These are phyloP conservation scores for Salvia hispanica DNA, from an alignment of 257 asterid species.

Conservation along the genomic window DNA sequence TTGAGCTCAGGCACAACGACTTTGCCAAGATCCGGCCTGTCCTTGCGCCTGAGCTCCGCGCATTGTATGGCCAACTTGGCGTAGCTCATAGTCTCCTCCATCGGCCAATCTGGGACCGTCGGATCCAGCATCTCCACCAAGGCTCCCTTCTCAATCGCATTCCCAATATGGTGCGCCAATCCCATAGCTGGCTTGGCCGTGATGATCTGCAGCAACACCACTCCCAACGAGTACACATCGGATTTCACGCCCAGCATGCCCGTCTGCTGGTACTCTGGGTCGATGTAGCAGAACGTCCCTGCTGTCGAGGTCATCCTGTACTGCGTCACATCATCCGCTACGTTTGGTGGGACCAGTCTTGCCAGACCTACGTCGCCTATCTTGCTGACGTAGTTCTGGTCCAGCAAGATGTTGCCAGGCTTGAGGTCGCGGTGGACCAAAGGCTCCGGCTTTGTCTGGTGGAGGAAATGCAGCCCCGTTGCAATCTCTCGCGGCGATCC, in stretches of 20 bases:
- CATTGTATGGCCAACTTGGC: conserved; percentile 73
- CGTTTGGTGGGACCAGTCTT: conserved; percentile 70
- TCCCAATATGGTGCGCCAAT: conserved; percentile 48
- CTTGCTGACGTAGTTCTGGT: conserved; percentile 80
- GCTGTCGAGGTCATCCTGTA: conserved; percentile 86
- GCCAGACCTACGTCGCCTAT: conserved; percentile 87
- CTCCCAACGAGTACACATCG: conserved; percentile 76
- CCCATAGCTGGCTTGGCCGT: conserved; percentile 84
- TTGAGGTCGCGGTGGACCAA: conserved; percentile 90
- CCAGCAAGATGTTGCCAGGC: conserved; percentile 77
- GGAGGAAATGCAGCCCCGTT: conserved; percentile 78
- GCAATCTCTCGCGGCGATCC: conserved; percentile 83
- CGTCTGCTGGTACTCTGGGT: conserved; percentile 88
- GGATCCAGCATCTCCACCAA: conserved; percentile 66
- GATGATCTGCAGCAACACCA: conserved; percentile 64
- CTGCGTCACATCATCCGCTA: conserved; percentile 72
- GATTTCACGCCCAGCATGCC: conserved; percentile 93
- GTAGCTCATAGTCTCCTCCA: conserved; percentile 49
- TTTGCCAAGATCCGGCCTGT: conserved; percentile 80
- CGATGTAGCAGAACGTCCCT: conserved; percentile 86
- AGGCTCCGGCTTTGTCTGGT: conserved; percentile 91
- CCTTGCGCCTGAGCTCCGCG: conserved; percentile 74
- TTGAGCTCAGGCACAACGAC: conserved; percentile 65
- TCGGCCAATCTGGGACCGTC: conserved; percentile 72
- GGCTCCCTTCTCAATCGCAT: conserved; percentile 51